Base-by-base conservation (phyloP, 768 basidiomycete species). In the Aureoboletus auriporus region DNA sequence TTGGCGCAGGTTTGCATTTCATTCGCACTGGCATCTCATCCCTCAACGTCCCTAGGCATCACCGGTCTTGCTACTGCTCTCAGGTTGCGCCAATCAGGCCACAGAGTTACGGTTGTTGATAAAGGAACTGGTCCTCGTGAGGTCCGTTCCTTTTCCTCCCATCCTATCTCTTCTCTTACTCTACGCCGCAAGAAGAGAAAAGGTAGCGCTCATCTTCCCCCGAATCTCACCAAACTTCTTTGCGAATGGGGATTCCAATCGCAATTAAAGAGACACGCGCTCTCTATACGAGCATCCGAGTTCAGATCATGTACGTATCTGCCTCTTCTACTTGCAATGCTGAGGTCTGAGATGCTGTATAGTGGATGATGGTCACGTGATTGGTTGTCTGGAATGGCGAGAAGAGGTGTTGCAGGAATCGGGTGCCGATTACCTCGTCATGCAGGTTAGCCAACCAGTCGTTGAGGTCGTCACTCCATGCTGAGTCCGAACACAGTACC, bases 1-100 rank as follows among this genome's bases (percentile, higher is more conserved):
- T 66, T 17, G 65, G 65, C 36, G 64, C 66, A 51, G 66, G 65
- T 62, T 13, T 17, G 57, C 46, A 6, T 14, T n/a, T 12, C 16
- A 10, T 26, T 12, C 41, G 20, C 33, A 33, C 14, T 12, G 28
- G 12, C 10, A 11, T 8, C 13, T 5, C 30, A 5, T 23, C 20
- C 31, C 20, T 23, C 20, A 23, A 23, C 20, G 20, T 23, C 20
- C 20, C 20, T 4, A 68, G 65, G 78, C 30, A 66, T 83, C 33
- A 67, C 77, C 38, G 84, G 84, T 20, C 73, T 85, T 17, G 76
- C 83, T 6, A 67, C 75, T 8, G 83, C 83, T 9, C 78, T 75
- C 58, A 67, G 77, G n/a, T 67, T 86, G 36, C 69, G 71, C 36
- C 75, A 72, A 50, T 75, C 77, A 11, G 84, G 84, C 5, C 84